These are phyloP conservation scores for Pestalotiopsis sp. DNA, from an alignment of 2,329 filamentous ascomycete species.

Conservation along the genomic window DNA sequence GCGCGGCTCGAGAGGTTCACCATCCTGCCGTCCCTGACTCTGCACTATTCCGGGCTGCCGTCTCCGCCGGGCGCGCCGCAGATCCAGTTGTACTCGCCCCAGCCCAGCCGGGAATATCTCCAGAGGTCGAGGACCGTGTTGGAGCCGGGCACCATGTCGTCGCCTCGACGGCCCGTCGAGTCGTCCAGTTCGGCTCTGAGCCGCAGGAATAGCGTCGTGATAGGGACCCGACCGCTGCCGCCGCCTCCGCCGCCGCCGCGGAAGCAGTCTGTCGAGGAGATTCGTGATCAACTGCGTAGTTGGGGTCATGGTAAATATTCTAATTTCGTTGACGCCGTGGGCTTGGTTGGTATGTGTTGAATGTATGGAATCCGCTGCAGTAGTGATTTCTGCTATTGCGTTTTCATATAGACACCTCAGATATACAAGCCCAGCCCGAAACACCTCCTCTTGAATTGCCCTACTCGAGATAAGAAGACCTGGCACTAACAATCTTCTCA, in stretches of 20 bases:
- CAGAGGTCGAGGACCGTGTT: constrained; percentile 3
- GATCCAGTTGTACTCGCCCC: constrained; percentile 7
- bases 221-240: neutral
- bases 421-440: too few relatives aligned
- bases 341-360: too few relatives aligned
- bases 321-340: neutral
- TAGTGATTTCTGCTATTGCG: neutral
- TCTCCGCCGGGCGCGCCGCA: constrained; percentile 14
- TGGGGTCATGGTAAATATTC: constrained; percentile 36
- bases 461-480: too few relatives aligned
- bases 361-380: neutral
- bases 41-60: constrained; percentile 11
- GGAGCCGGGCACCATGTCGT: neutral
- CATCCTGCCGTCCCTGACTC: constrained; percentile 24
- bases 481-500: neutral
- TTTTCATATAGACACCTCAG: too few relatives aligned
- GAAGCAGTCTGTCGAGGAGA: constrained; percentile 20
- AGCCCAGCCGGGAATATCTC: neutral
- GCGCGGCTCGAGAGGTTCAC: constrained; percentile 29
- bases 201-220: neutral
- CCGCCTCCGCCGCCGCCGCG: constrained; percentile 15
- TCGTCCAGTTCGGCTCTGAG: neutral
- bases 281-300: constrained; percentile 39
- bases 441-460: too few relatives aligned
- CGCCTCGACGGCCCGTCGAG: neutral